These are phyloP conservation scores for Phytopythium vexans DNA, from an alignment of 352 stramenopile species.

Conservation along the genomic window DNA sequence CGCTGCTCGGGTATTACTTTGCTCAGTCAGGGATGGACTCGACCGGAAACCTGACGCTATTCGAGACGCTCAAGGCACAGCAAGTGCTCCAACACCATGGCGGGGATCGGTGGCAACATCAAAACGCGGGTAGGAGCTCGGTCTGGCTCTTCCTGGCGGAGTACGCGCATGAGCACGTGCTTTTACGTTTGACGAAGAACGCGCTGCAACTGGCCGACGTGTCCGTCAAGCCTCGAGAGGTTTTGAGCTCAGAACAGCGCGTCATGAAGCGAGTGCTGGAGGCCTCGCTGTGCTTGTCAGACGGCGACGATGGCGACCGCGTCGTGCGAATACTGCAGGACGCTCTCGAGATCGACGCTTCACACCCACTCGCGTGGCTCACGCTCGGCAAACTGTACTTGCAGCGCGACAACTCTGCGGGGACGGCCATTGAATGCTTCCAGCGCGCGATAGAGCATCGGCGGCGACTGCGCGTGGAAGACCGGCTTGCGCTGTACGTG, in stretches of 20 bases:
- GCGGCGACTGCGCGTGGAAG: conserved; percentile 16
- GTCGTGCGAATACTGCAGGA: conserved; percentile 43
- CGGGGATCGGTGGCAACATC: conserved; percentile 8
- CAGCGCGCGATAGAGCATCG: conserved; percentile 38
- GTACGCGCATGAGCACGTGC: conserved; percentile 36
- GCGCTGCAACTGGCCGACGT: conserved; percentile 37
- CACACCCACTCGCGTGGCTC: conserved; percentile 54
- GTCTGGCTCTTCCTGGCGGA: conserved; percentile 64
- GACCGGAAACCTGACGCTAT: conserved; percentile 58
- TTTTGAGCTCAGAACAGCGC: conserved; percentile 40
- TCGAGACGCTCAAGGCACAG: conserved; percentile 66
- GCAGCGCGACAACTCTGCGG: conserved; percentile 33
- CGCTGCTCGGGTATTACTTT: conserved; percentile 62
- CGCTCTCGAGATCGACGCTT: conserved; percentile 54
- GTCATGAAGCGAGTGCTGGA: conserved; percentile 46
- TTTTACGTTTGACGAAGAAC: conserved; percentile 29
- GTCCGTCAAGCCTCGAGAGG: conserved; percentile 28
- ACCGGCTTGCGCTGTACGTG: conserved; percentile 46
- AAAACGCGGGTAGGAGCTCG: conserved; percentile 25
- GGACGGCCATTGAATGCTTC: conserved; percentile 46
- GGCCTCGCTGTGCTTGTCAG: conserved; percentile 33
- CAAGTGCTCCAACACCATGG: conserved; percentile 21
- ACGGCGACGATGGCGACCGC: conserved; percentile 14
- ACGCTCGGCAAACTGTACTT: conserved; percentile 46
- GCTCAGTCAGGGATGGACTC: conserved; percentile 32